Conservation (phyloP, 2,329 filamentous ascomycete species). For the Penicillium sp. region DNA sequence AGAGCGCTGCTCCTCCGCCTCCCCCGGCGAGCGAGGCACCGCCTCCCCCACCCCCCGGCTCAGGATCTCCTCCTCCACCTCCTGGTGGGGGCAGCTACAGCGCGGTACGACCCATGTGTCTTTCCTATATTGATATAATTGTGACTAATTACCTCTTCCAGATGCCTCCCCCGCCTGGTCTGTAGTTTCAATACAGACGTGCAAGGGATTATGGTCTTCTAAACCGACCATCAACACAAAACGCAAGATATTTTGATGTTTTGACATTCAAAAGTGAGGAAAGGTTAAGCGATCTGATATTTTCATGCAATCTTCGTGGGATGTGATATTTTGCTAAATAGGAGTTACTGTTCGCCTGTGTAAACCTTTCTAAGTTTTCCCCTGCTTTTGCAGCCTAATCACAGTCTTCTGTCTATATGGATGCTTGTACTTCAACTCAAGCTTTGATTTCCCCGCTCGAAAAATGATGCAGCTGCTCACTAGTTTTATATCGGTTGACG, state of each 20-base stretch:
- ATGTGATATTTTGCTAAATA: constrained; percentile 20
- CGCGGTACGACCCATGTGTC: constrained; percentile 55
- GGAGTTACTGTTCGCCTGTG: constrained; percentile 4
- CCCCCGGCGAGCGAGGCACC: constrained; percentile 59
- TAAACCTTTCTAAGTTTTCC: background rate
- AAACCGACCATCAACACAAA: constrained; percentile 6
- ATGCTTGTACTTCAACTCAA: background rate
- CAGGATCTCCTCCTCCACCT: constrained; percentile 63
- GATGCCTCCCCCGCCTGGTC: constrained; percentile 58
- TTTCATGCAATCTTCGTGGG: constrained; percentile 12
- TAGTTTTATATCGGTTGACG: background rate
- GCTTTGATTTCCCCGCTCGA: background rate
- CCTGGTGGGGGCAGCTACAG: constrained; percentile 62
- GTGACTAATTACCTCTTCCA: constrained; percentile 25
- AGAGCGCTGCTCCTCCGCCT: constrained; percentile 57
- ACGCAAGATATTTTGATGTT: constrained; percentile 9
- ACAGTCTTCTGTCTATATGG: background rate
- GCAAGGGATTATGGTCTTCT: background rate
- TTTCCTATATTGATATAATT: background rate
- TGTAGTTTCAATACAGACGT: constrained; percentile 33
- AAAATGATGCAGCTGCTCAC: background rate
- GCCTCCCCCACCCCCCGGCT: constrained; percentile 66
- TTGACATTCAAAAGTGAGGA: constrained; percentile 10
- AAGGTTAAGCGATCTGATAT: constrained; percentile 19
- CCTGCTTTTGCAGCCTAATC: constrained; percentile 1